Percentiles rank a stretch among this genome's conserved stretches.
phyloP scores from a whole-genome alignment of 2,329 filamentous ascomycete genomes.

The Colletotrichum tamarilloi region DNA sequence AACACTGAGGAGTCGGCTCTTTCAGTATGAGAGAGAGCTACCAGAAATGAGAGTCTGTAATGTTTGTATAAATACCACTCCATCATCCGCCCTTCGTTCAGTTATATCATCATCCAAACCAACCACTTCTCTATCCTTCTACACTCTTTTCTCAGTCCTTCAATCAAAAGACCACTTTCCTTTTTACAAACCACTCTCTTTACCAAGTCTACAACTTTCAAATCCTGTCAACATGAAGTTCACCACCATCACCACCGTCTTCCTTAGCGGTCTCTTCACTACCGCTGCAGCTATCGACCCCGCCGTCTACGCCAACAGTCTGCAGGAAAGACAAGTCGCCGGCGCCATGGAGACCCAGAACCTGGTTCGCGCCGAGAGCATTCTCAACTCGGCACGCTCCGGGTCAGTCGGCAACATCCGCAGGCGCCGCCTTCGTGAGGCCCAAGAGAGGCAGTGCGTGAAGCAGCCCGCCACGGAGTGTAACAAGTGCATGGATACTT shows the following conservation, averaged over 20 bases:
- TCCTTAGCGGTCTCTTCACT: conserved; percentile 8
- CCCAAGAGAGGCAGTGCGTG: not conserved
- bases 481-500: not conserved
- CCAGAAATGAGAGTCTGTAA: not conserved
- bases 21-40: too few species aligned
- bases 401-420: conserved; percentile 12
- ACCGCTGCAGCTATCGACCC: not conserved
- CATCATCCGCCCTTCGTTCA: not conserved
- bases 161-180: not conserved
- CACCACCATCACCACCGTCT: not conserved
- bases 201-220: not conserved
- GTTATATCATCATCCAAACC: not conserved
- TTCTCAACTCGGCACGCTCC: conserved; percentile 13
- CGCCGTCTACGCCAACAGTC: not conserved
- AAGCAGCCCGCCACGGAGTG: not conserved
- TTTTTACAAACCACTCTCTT: not conserved
- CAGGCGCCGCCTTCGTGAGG: not conserved
- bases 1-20: too few species aligned
- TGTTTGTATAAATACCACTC: not conserved
- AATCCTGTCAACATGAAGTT: conserved; percentile 1
- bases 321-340: conserved; percentile 3
- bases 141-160: not conserved
- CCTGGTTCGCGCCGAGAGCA: conserved; percentile 1
- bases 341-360: conserved; percentile 16
- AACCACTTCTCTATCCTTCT: not conserved